Evolutionary conservation across 1,284 basidiomycete species (phyloP), one percentile per base, ranked within the genome.

Genomic region (Omphalotus olearius): DNA sequence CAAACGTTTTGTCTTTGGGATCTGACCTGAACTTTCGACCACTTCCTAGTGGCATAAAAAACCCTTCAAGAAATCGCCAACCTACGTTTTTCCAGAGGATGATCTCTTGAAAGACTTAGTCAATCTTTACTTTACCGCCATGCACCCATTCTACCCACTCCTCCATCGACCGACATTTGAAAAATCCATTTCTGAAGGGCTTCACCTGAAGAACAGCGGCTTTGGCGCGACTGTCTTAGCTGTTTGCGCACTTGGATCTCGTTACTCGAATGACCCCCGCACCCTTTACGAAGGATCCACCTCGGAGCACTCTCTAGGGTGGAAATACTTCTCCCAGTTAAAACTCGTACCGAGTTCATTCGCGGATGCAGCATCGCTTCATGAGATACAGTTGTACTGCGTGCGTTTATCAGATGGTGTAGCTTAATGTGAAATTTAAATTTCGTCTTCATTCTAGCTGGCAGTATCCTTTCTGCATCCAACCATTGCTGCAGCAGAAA

Each of bases 291-390:
- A 70, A 10, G 74, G 62, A 14, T 59, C 65, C 37, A 65, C 67
- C 9, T 65, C 64, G 14, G 60, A 61, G 45, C 78, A 80, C 53
- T 85, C 85, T 0, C 73, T 76, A 0, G 89, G 89, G 1, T 91
- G 88, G 88, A 82, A 80, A 57, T 92, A 77, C 69, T 85, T 89
- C 57, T 71, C 79, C 25, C 83, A 86, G 51, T 76, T 89, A 0
- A 72, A 83, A 50, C 60, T 74, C 42, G 61, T 75, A 44, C 68
- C 75, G 11, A 72, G 69, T 55, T 72, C 71, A 0, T 62, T 80
- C 47, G 67, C 83, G 35, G 68, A 69, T 4, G 68, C 74, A 0
- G 79, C 84, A 3, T 41, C 70, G 11, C 57, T 90, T 40, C 78
- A 78, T 58, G 80, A 86, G 54, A 62, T 90, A 37, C 87, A 89